Percentiles rank a stretch among this genome's conserved stretches.
Conservation (phyloP, 2,329 filamentous ascomycete species). For the Rhynchosporium secalis region DNA sequence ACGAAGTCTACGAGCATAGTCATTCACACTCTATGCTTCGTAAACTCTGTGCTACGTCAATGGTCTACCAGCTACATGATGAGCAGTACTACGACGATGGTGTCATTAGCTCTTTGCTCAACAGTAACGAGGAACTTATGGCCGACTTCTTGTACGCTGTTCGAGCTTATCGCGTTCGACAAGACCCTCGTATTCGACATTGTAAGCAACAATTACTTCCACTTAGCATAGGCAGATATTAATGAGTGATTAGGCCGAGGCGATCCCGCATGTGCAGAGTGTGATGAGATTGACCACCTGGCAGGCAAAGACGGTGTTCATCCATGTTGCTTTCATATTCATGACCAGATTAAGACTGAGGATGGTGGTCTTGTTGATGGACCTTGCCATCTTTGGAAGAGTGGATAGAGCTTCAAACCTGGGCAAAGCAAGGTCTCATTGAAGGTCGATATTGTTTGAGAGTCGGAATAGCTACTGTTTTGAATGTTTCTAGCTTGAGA, state of each 20-base stretch:
- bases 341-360: conserved; percentile 1
- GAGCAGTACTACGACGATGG: conserved; percentile 10
- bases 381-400: conserved; percentile 7
- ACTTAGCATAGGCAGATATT: background rate
- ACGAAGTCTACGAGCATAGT: conserved; percentile 25
- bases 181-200: conserved; percentile 31
- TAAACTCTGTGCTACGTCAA: conserved; percentile 24
- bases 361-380: background rate
- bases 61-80: conserved; percentile 17
- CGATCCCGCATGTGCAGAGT: conserved; percentile 3
- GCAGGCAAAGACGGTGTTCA: conserved; percentile 4
- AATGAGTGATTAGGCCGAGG: background rate
- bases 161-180: background rate
- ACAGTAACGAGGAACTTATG: conserved; percentile 16
- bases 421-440: too few species aligned
- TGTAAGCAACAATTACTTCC: background rate
- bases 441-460: too few species aligned
- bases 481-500: background rate
- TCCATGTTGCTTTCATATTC: conserved; percentile 15
- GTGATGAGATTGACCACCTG: background rate
- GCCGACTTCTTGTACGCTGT: conserved; percentile 27
- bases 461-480: background rate
- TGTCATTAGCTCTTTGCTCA: conserved; percentile 14
- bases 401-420: background rate
- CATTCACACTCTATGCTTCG: conserved; percentile 20